phyloP scores from a whole-genome alignment of 2,329 filamentous ascomycete species.

The Phaeosphaeria sp. region DNA sequence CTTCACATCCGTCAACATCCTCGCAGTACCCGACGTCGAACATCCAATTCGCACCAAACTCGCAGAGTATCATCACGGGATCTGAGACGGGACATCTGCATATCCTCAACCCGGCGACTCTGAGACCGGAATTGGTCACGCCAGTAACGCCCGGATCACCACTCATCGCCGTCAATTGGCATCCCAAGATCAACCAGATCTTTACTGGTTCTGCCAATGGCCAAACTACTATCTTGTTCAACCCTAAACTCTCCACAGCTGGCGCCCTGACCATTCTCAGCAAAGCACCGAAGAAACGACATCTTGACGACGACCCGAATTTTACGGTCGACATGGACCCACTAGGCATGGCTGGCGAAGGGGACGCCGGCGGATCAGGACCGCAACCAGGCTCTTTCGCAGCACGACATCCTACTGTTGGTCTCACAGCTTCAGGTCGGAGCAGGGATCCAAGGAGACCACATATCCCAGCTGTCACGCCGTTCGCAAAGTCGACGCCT shows the following conservation, averaged over 20 bases:
- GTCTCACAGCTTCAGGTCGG: constrained; percentile 78
- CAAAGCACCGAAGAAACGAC: constrained; percentile 89
- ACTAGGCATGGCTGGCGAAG: constrained; percentile 81
- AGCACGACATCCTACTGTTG: constrained; percentile 70
- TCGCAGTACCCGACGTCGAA: constrained; percentile 83
- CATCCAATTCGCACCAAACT: constrained; percentile 87
- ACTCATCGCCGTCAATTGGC: constrained; percentile 87
- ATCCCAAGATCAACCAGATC: constrained; percentile 94
- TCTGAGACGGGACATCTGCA: constrained; percentile 86
- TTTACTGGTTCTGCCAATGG: constrained; percentile 91
- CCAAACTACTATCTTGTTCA: constrained; percentile 89
- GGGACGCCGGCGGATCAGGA: constrained; percentile 61
- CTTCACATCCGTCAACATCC: constrained; percentile 81
- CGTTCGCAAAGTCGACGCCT: constrained; percentile 88
- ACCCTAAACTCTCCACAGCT: constrained; percentile 77
- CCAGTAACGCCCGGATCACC: constrained; percentile 85
- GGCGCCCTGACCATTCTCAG: constrained; percentile 91
- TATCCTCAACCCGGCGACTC: constrained; percentile 90
- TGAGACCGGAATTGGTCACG: constrained; percentile 83
- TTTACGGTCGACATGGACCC: constrained; percentile 77
- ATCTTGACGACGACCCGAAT: constrained; percentile 90
- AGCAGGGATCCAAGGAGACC: constrained; percentile 82
- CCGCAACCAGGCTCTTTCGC: constrained; percentile 55
- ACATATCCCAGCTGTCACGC: constrained; percentile 83
- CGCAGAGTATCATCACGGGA: constrained; percentile 85